Evolutionary conservation across 140 eudicot species (phyloP).

Genomic region (Ambrosia hybrid): DNA sequence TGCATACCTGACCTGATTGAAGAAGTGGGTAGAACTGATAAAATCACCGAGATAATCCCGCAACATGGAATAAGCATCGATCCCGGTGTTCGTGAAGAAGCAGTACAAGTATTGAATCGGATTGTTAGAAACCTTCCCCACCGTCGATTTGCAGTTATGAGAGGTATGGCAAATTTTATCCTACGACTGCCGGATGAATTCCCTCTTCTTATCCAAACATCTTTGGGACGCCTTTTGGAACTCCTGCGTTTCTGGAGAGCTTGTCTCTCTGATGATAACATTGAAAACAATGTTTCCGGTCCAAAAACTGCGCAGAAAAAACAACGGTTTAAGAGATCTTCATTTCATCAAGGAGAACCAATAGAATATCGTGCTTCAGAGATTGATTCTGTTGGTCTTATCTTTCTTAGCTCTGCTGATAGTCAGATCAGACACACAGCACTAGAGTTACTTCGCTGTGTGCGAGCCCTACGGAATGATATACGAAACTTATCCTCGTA

Average conservation of each 20-base stretch:
- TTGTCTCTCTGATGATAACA: conserved; percentile 73
- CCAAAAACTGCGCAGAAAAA: conserved; percentile 56
- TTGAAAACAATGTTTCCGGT: conserved; percentile 51
- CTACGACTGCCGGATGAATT: conserved; percentile 90
- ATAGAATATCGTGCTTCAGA: conserved; percentile 91
- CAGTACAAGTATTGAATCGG: conserved; percentile 93
- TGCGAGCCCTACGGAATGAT: conserved; percentile 91
- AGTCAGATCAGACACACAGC: conserved; percentile 98
- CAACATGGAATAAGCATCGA: conserved; percentile 97
- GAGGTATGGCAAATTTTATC: conserved; percentile 95
- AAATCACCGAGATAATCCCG: conserved; percentile 92
- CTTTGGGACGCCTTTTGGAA: conserved; percentile 89
- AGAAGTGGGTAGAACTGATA: conserved; percentile 97
- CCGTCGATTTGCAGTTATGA: conserved; percentile 97
- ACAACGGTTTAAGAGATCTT: conserved; percentile 70
- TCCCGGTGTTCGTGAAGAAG: conserved; percentile 99
- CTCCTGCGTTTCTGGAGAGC: conserved; percentile 93
- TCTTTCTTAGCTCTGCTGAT: conserved; percentile 92
- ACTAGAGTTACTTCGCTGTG: conserved; percentile 89
- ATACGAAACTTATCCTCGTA: conserved; percentile 53
- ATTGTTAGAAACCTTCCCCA: conserved; percentile 91
- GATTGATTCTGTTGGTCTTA: conserved; percentile 96
- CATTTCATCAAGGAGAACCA: conserved; percentile 81
- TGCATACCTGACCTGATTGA: conserved; percentile 95
- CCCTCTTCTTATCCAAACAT: conserved; percentile 97